phyloP scores from a whole-genome alignment of 345 rosid species.

The Syzygium aromaticum region DNA sequence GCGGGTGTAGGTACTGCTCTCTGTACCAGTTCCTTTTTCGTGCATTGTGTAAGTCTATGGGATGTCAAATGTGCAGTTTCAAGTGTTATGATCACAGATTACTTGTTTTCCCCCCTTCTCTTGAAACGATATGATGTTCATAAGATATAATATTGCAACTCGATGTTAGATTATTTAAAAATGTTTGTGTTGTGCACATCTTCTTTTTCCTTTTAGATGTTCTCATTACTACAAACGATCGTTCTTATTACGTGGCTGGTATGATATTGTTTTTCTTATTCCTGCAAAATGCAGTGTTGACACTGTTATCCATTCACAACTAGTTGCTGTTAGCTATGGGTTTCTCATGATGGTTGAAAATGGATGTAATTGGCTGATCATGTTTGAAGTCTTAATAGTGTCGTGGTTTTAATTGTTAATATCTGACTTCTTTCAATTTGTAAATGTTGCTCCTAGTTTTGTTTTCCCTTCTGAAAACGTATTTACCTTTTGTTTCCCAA shows the following conservation, averaged over 20 bases:
- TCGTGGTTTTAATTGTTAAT: background rate
- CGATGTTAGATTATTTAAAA: background rate
- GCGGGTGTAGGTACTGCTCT: background rate
- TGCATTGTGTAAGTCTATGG: background rate
- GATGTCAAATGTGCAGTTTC: background rate
- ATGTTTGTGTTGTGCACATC: background rate
- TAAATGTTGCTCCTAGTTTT: background rate
- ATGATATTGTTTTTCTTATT: background rate
- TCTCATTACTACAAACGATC: background rate
- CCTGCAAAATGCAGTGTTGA: background rate
- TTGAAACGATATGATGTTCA: background rate
- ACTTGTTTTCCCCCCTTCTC: background rate
- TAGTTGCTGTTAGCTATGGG: background rate
- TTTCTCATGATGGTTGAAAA: background rate
- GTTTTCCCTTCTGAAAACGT: conserved; percentile 1
- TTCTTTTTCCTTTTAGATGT: background rate
- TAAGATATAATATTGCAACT: background rate
- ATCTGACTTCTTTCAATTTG: background rate
- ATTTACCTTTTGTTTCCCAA: background rate
- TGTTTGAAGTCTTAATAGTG: background rate
- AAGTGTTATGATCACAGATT: background rate
- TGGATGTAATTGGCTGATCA: background rate
- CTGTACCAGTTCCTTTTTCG: background rate
- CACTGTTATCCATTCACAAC: background rate
- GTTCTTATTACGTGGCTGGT: background rate